Evolutionary conservation across 2,329 filamentous ascomycete species (phyloP).

Genomic region (Dryadomyces quercus-mongolicae): DNA sequence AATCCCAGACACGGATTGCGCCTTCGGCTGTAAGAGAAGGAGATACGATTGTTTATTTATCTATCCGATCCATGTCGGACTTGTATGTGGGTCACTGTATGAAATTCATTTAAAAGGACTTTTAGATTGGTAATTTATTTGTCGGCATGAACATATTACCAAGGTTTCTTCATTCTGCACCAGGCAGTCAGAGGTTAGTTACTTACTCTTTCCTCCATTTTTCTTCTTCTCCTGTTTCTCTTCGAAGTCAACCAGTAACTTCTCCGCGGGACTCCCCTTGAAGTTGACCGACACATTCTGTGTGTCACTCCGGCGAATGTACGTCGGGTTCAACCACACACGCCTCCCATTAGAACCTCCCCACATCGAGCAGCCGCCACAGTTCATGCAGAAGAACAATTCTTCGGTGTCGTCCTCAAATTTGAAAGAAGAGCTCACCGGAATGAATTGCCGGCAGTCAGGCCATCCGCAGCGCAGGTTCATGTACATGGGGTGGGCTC

Average conservation of each 20-base stretch:
- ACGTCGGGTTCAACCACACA: background rate
- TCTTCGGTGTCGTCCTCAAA: background rate
- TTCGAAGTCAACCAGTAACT: background rate
- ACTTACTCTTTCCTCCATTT: too few species aligned
- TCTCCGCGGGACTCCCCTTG: too few species aligned
- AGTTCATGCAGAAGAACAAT: constrained; percentile 4
- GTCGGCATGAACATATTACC: background rate
- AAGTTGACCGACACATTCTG: too few species aligned
- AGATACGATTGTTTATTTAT: background rate
- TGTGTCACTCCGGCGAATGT: background rate
- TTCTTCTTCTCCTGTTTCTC: too few species aligned
- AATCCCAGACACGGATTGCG: background rate
- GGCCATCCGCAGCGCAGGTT: constrained; percentile 7
- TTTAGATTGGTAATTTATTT: background rate
- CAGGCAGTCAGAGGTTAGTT: background rate
- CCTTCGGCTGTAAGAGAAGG: background rate
- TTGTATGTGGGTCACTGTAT: too few species aligned
- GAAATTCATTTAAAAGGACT: background rate
- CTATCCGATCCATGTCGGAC: background rate
- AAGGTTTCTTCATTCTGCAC: background rate
- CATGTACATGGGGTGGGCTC: too few species aligned
- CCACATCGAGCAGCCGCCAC: constrained; percentile 4
- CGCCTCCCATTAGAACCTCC: background rate
- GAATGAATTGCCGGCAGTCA: constrained; percentile 6
- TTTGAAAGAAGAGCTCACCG: background rate